Conservation (phyloP, 306 rosid species). For the Cicer arietinum region DNA sequence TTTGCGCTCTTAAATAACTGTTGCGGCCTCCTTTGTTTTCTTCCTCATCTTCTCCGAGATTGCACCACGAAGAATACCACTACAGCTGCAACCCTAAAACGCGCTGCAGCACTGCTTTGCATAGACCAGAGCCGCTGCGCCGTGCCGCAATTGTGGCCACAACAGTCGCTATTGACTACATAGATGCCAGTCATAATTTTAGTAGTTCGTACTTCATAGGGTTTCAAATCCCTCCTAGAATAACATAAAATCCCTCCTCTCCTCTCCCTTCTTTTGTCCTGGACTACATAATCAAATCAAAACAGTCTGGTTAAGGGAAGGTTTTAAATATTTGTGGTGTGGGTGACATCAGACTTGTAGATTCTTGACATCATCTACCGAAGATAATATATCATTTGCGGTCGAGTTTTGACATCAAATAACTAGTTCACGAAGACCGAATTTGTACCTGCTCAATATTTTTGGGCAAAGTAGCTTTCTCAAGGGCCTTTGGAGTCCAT, state of each 20-base stretch:
- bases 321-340: conserved; percentile 19
- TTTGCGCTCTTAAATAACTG: too few relatives aligned
- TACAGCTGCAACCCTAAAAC: too few relatives aligned
- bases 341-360: conserved; percentile 7
- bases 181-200: background rate
- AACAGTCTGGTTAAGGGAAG: conserved; percentile 23
- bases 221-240: background rate
- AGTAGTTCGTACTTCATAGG: background rate
- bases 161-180: too few relatives aligned
- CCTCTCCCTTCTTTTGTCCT: background rate
- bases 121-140: too few relatives aligned
- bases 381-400: conserved; percentile 37
- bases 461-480: conserved; percentile 78
- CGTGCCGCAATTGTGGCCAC: too few relatives aligned
- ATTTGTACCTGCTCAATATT: conserved; percentile 72
- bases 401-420: conserved; percentile 26
- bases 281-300: conserved; percentile 14
- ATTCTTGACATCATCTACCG: conserved; percentile 21
- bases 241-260: background rate
- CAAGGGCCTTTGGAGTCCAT: conserved; percentile 89
- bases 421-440: conserved; percentile 41
- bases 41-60: too few relatives aligned
- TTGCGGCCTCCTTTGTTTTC: too few relatives aligned
- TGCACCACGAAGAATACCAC: too few relatives aligned
- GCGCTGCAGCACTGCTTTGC: too few relatives aligned